A percentile compares a stretch with the other conserved stretches of the same genome.
Evolutionary conservation across 192 early-diverging fungal species (phyloP).

Genomic region (Coemansia sp.): DNA sequence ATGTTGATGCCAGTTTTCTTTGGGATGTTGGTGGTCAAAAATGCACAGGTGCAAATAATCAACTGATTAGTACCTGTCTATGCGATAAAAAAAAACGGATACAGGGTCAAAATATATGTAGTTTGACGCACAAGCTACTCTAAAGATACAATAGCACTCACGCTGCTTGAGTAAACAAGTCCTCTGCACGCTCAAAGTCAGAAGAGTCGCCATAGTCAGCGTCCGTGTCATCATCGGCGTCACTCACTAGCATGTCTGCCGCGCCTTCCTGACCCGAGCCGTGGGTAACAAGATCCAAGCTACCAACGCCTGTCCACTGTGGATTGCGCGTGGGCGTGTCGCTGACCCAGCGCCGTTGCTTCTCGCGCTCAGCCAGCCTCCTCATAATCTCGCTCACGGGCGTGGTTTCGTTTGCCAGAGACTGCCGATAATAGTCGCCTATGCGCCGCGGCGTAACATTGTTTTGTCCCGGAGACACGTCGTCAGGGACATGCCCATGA

Average conservation of each 20-base stretch:
- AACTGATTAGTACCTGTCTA: neutral
- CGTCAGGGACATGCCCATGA: neutral
- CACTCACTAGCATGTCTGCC: conserved; percentile 5
- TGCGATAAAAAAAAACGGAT: neutral
- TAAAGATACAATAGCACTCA: conserved; percentile 6
- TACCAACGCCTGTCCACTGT: neutral
- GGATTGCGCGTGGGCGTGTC: conserved; percentile 35
- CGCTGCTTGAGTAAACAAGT: conserved; percentile 33
- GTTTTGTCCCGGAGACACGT: neutral
- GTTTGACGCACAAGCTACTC: neutral
- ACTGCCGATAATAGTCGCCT: conserved; percentile 45
- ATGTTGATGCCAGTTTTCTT: neutral
- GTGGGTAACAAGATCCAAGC: neutral
- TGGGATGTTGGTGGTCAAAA: neutral
- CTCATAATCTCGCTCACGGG: conserved; percentile 43
- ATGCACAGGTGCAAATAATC: neutral
- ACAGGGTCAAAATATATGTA: neutral
- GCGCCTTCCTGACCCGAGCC: neutral
- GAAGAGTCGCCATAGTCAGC: conserved; percentile 15
- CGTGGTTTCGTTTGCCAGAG: conserved; percentile 30
- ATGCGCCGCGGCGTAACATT: conserved; percentile 24
- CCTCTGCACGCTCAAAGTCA: conserved; percentile 42
- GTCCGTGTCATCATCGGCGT: conserved; percentile 9
- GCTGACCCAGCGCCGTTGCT: conserved; percentile 48
- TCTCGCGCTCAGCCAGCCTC: conserved; percentile 48